Percentiles rank a stretch among this genome's conserved stretches.
These are phyloP conservation scores for Venturia pyrina DNA, from an alignment of 2,329 filamentous ascomycete genomes.

Conservation along the genomic window DNA sequence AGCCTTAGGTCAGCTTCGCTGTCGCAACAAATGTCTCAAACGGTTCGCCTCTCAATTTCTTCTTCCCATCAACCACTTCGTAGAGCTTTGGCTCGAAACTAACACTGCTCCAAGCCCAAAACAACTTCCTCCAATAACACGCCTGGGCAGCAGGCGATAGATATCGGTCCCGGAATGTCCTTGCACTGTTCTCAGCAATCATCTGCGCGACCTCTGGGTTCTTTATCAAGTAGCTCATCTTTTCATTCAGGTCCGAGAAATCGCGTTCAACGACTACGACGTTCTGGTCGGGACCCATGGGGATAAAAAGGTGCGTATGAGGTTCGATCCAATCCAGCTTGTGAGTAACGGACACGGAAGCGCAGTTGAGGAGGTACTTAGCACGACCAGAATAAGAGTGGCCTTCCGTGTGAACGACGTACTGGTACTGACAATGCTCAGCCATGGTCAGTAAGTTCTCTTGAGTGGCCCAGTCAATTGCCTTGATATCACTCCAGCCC, in stretches of 20 bases:
- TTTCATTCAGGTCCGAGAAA: conserved; percentile 28
- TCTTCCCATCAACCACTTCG: neutral
- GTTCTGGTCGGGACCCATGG: conserved; percentile 24
- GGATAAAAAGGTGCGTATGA: conserved; percentile 35
- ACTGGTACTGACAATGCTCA: conserved; percentile 20
- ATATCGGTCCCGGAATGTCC: conserved; percentile 42
- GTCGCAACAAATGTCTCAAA: conserved; percentile 6
- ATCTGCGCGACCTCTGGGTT: conserved; percentile 33
- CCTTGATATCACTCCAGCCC: conserved; percentile 21
- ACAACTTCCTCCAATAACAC: conserved; percentile 44
- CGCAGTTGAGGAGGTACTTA: conserved; percentile 24
- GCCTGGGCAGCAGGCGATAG: conserved; percentile 44
- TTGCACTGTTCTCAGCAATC: conserved; percentile 40
- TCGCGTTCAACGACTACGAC: conserved; percentile 12
- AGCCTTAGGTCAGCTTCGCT: neutral
- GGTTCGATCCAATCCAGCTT: conserved; percentile 39
- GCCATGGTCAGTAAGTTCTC: conserved; percentile 19
- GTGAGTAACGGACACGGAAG: conserved; percentile 40
- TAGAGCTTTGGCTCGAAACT: conserved; percentile 20
- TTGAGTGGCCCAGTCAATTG: conserved; percentile 19
- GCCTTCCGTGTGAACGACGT: conserved; percentile 18
- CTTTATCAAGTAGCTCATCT: conserved; percentile 31
- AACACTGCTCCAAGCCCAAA: conserved; percentile 27
- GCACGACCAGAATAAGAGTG: conserved; percentile 22
- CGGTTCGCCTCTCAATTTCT: neutral